phyloP scores from a whole-genome alignment of 2,329 filamentous ascomycete genomes.

The Metarhizium album region DNA sequence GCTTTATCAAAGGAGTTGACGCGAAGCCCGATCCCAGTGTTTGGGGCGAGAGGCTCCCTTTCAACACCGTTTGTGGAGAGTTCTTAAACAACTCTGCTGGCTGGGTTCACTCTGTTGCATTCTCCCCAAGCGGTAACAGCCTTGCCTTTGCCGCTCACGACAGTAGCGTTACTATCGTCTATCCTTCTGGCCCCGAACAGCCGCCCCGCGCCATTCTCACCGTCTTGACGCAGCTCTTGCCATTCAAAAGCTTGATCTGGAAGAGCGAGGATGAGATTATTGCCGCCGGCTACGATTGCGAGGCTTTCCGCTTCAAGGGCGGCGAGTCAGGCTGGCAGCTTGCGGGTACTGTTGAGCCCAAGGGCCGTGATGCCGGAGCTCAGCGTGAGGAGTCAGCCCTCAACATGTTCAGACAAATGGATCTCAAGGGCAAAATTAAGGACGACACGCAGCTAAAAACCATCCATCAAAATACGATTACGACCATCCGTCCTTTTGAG shows the following conservation, averaged over 20 bases:
- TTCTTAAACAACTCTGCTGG: slow-evolving; percentile 92
- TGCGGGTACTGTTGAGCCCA: slow-evolving; percentile 67
- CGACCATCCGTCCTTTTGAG: slow-evolving; percentile 68
- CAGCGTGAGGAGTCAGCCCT: slow-evolving; percentile 80
- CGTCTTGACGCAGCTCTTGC: slow-evolving; percentile 79
- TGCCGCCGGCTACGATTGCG: slow-evolving; percentile 81
- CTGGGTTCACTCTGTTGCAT: slow-evolving; percentile 89
- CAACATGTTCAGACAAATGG: slow-evolving; percentile 99
- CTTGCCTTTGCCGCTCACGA: slow-evolving; percentile 92
- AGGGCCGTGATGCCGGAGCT: slow-evolving; percentile 51
- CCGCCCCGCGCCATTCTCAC: slow-evolving; percentile 83
- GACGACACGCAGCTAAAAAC: slow-evolving; percentile 94
- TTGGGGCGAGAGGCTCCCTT: slow-evolving; percentile 92
- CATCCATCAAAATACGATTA: slow-evolving; percentile 93
- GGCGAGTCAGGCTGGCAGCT: slow-evolving; percentile 73
- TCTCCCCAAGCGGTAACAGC: slow-evolving; percentile 87
- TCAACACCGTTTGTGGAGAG: slow-evolving; percentile 97
- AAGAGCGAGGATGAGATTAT: slow-evolving; percentile 87
- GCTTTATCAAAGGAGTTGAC: slow-evolving; percentile 94
- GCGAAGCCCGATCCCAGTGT: slow-evolving; percentile 71
- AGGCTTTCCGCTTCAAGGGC: slow-evolving; percentile 83
- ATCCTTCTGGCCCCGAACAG: slow-evolving; percentile 83
- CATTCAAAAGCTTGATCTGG: slow-evolving; percentile 91
- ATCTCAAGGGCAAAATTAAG: slow-evolving; percentile 84
- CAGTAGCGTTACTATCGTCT: slow-evolving; percentile 92